Conservation (phyloP, 176 grass and related monocot genomes). For the Eragrostis curvula region DNA sequence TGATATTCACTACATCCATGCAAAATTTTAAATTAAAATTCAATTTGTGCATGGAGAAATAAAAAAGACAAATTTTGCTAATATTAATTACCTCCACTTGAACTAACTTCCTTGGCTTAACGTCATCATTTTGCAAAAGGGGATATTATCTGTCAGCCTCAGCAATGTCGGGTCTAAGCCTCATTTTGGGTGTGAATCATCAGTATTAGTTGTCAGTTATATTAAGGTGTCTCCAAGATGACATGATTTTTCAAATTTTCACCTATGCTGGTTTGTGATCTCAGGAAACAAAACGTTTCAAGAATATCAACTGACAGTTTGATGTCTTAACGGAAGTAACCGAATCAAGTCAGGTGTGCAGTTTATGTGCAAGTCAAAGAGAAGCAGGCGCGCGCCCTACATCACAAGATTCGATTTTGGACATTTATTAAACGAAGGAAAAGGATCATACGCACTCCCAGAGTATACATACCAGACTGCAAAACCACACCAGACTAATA, state of each 20-base stretch:
- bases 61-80: too few relatives aligned
- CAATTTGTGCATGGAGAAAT: too few relatives aligned
- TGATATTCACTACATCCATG: too few relatives aligned
- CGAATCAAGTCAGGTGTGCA: neutral
- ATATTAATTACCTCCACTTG: too few relatives aligned
- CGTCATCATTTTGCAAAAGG: too few relatives aligned
- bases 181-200: too few relatives aligned
- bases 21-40: too few relatives aligned
- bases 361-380: neutral
- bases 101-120: too few relatives aligned
- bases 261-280: neutral
- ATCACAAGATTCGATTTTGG: neutral
- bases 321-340: neutral
- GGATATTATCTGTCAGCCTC: too few relatives aligned
- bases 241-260: neutral
- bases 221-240: too few relatives aligned
- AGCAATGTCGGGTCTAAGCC: too few relatives aligned
- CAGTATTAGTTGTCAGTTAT: neutral
- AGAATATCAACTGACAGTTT: neutral
- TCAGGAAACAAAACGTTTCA: neutral
- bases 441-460: neutral
- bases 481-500: neutral
- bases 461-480: neutral
- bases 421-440: neutral
- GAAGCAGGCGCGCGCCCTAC: neutral